Evolutionary conservation across 192 early-diverging fungal species (phyloP), one percentile per base, ranked within the genome.

Genomic region (Helicostylum pulchrum): DNA sequence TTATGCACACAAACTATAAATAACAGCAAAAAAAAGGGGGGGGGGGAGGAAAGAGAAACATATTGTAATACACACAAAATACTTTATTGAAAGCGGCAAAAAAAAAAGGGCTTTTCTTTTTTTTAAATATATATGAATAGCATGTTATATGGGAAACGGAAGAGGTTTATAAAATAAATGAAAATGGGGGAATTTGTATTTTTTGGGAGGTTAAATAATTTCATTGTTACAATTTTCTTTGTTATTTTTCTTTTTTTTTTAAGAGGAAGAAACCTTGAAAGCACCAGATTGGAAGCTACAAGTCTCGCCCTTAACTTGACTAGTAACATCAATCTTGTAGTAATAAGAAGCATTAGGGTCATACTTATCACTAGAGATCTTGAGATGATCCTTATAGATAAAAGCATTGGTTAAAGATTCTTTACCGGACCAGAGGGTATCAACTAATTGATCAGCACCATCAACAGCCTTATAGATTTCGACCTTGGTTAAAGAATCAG

Each of bases 331-430:
- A 14, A 59, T 15, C 21, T 43, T 53, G n/a, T 64, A 64, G 15
- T 52, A 53, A 32, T 64, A 64, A 20, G 20, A 31, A n/a, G 51
- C 49, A n/a, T 10, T 17, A 21, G 48, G 11, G 43, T 53, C 51
- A 6, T 43, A 44, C 62, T 64, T 64, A 14, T 53, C 62, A 11
- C 34, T 8, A n/a, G 49, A 21, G 32, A 64, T 15, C 31, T 53
- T 20, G 39, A 64, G 51, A 49, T 69, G 67, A 30, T 69, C 67
- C 61, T 69, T 69, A 45, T 62, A 53, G 14, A 53, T 69, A 17
- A 69, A 26, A 53, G 48, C 20, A 23, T 69, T 54, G 26, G 21
- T 9, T 11, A 69, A 46, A n/a, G 31, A 7, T 23, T 55, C 51
- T 1, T 54, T 32, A 39, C 61, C 67, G 4, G n/a, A 11, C 60